Evolutionary conservation across 352 stramenopile genomes (phyloP).

Genomic region (Phytophthora pistaciae): DNA sequence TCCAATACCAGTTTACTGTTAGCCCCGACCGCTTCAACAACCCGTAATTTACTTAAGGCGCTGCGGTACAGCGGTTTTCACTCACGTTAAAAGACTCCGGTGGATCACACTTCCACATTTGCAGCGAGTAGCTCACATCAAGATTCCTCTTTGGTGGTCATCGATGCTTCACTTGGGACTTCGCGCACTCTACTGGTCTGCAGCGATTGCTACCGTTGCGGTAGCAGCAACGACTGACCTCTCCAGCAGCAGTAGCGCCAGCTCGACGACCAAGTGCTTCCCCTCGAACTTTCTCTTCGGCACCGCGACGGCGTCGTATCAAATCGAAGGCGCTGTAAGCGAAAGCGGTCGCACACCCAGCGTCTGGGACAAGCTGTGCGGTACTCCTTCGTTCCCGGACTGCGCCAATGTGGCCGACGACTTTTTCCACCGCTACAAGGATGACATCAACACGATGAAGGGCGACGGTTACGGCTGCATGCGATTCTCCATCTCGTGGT

Average conservation of each 20-base stretch:
- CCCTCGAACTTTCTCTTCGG: slow-evolving; percentile 79
- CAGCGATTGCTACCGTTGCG: too few species aligned
- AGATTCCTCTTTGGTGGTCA: too few species aligned
- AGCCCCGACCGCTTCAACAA: too few species aligned
- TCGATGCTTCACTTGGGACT: too few species aligned
- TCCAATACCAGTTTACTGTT: too few species aligned
- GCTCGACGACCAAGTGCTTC: slow-evolving; percentile 43
- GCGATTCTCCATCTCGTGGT: slow-evolving; percentile 93
- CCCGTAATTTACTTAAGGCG: too few species aligned
- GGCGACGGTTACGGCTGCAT: slow-evolving; percentile 91
- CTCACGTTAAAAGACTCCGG: too few species aligned
- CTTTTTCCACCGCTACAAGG: slow-evolving; percentile 90
- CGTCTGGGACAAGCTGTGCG: slow-evolving; percentile 93
- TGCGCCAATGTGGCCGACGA: slow-evolving; percentile 92
- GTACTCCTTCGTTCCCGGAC: slow-evolving; percentile 51
- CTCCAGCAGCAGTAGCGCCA: slow-evolving; percentile 25
- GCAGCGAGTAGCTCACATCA: too few species aligned
- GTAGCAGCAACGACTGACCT: too few species aligned
- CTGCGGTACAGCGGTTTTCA: too few species aligned
- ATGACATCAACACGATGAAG: slow-evolving; percentile 94
- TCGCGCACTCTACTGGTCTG: too few species aligned
- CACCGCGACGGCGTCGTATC: slow-evolving; percentile 84
- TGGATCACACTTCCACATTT: too few species aligned
- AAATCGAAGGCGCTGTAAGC: slow-evolving; percentile 92
- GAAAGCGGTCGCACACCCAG: slow-evolving; percentile 72